A percentile compares a stretch with the other conserved stretches of the same genome.
Evolutionary conservation across 2,329 filamentous ascomycete species (phyloP).

Genomic region (Curvularia lunata): DNA sequence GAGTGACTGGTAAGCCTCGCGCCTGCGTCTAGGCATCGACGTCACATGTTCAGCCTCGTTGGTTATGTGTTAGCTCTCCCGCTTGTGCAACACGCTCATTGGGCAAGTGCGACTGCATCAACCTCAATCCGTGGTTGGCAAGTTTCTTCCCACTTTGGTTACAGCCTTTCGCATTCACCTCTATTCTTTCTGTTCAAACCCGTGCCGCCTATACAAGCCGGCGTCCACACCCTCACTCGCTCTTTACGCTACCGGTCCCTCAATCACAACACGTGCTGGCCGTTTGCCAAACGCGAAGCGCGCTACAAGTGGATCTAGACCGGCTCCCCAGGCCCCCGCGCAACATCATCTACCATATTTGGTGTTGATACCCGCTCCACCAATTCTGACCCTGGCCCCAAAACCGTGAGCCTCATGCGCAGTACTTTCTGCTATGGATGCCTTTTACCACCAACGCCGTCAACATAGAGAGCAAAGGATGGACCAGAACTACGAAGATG

Average conservation of each 20-base stretch:
- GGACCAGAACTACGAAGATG: background rate
- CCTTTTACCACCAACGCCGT: background rate
- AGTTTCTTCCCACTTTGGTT: background rate
- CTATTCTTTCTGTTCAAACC: background rate
- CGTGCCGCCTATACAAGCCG: background rate
- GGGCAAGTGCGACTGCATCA: background rate
- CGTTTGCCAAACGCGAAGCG: background rate
- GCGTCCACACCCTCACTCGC: background rate
- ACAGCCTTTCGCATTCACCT: background rate
- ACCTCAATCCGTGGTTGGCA: background rate
- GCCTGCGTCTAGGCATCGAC: background rate
- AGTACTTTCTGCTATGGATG: background rate
- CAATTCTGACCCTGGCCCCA: background rate
- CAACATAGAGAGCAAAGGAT: background rate
- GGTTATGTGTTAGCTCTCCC: background rate
- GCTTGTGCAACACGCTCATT: constrained; percentile 8
- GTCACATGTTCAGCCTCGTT: constrained; percentile 1
- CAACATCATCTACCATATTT: background rate
- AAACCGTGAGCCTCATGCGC: background rate
- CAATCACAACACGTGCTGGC: background rate
- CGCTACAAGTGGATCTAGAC: background rate
- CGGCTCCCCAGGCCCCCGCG: constrained; percentile 1
- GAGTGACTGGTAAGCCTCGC: background rate
- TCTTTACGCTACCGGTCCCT: background rate
- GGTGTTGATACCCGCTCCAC: background rate